Conservation (phyloP, 176 grass and related monocot genomes). For the Oryza longistaminata region DNA sequence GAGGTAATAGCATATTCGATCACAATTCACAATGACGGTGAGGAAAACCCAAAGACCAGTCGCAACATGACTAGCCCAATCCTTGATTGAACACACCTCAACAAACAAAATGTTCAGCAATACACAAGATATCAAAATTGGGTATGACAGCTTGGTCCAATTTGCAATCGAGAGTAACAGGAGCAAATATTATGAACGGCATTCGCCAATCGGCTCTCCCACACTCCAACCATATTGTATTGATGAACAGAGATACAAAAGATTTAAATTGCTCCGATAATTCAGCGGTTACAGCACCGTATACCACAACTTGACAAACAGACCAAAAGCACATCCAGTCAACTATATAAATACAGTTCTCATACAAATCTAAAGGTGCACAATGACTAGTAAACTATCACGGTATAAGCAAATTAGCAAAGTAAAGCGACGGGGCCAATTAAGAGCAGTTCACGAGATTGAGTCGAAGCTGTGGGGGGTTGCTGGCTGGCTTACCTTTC, state of each 20-base stretch:
- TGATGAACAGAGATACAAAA: not conserved
- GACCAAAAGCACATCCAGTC: not conserved
- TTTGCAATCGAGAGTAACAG: not conserved
- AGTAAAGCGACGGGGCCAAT: not conserved
- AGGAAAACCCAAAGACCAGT: not conserved
- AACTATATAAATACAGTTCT: not conserved
- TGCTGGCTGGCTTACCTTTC: constrained; percentile 34
- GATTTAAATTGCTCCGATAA: not conserved
- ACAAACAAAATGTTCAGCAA: not conserved
- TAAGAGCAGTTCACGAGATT: not conserved
- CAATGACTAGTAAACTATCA: not conserved
- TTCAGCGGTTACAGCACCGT: not conserved
- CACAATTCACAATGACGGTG: not conserved
- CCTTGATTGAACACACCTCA: not conserved
- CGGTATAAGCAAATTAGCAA: not conserved
- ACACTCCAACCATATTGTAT: not conserved
- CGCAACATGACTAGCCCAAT: not conserved
- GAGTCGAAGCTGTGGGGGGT: not conserved
- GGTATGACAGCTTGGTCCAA: not conserved
- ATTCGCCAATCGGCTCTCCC: not conserved
- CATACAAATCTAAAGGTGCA: not conserved
- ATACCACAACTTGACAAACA: not conserved
- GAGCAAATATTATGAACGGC: not conserved
- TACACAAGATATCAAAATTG: not conserved
- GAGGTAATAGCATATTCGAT: not conserved